These are phyloP conservation scores for Helichrysum umbraculigerum DNA, from an alignment of 129 eudicot genomes.

Conservation along the genomic window DNA sequence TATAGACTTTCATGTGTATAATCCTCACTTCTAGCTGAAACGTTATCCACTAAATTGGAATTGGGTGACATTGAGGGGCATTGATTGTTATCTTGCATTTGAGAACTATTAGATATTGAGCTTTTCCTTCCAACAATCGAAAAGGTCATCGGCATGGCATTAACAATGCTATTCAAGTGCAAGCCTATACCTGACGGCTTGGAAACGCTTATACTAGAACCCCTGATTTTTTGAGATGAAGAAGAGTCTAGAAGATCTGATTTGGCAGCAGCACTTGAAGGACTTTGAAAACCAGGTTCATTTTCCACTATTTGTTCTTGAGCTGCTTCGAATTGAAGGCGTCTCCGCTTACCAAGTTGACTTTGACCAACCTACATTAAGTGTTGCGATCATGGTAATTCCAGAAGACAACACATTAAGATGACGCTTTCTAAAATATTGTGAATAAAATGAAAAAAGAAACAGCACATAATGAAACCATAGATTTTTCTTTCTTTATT, in stretches of 20 bases:
- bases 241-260: constrained; percentile 37
- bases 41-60: constrained; percentile 29
- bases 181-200: constrained; percentile 86
- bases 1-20: constrained; percentile 30
- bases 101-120: constrained; percentile 26
- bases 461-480: background rate
- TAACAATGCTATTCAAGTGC: constrained; percentile 74
- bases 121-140: constrained; percentile 32
- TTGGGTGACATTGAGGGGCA: constrained; percentile 37
- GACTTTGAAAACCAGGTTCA: constrained; percentile 23
- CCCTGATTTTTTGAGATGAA: constrained; percentile 33
- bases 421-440: background rate
- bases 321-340: constrained; percentile 56
- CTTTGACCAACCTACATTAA: constrained; percentile 46
- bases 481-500: background rate
- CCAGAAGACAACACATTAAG: constrained; percentile 9
- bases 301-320: constrained; percentile 21
- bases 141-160: constrained; percentile 39
- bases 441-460: background rate
- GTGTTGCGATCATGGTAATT: constrained; percentile 23
- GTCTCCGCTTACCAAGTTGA: constrained; percentile 47
- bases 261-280: constrained; percentile 22
- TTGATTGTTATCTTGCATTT: constrained; percentile 32
- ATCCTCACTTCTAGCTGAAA: constrained; percentile 42
- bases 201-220: constrained; percentile 33